These are phyloP conservation scores for Fusarium continuum DNA, from an alignment of 2,329 filamentous ascomycete species.

Conservation along the genomic window DNA sequence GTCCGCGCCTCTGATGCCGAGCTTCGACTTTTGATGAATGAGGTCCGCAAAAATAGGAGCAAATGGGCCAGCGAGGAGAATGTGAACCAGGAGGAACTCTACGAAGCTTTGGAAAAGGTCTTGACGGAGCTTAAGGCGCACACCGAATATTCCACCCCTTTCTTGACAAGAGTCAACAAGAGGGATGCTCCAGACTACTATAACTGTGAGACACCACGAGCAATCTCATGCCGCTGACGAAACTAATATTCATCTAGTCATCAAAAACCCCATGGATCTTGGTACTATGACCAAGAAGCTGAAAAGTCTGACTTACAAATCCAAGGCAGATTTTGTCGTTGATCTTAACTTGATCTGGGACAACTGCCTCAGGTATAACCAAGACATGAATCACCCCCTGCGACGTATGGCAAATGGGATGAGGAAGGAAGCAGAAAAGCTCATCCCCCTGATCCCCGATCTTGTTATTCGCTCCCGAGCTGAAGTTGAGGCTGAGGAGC, in stretches of 20 bases:
- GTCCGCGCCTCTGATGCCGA: conserved; percentile 94
- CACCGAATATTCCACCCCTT: conserved; percentile 97
- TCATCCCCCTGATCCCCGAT: conserved; percentile 94
- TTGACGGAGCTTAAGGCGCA: conserved; percentile 96
- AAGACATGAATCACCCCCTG: conserved; percentile 84
- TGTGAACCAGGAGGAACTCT: conserved; percentile 96
- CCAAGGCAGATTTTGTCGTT: conserved; percentile 92
- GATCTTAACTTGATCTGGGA: conserved; percentile 97
- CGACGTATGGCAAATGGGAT: conserved; percentile 95
- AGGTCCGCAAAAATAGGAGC: conserved; percentile 96
- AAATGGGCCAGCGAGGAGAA: conserved; percentile 99
- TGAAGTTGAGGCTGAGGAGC: conserved; percentile 89
- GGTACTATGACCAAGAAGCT: conserved; percentile 99
- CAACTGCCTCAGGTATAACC: conserved; percentile 96
- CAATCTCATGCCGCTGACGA: not conserved
- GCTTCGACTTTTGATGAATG: conserved; percentile 90
- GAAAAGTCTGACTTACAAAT: conserved; percentile 80
- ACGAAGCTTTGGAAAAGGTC: conserved; percentile 96
- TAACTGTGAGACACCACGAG: conserved; percentile 69
- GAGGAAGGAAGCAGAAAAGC: conserved; percentile 96
- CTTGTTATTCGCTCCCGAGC: conserved; percentile 89
- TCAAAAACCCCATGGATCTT: conserved; percentile 97
- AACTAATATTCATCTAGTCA: conserved; percentile 64
- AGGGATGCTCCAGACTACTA: conserved; percentile 97
- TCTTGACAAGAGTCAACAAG: conserved; percentile 94